These are phyloP conservation scores for Pharus latifolius DNA, from an alignment of 176 grass and related monocot species.

Conservation along the genomic window DNA sequence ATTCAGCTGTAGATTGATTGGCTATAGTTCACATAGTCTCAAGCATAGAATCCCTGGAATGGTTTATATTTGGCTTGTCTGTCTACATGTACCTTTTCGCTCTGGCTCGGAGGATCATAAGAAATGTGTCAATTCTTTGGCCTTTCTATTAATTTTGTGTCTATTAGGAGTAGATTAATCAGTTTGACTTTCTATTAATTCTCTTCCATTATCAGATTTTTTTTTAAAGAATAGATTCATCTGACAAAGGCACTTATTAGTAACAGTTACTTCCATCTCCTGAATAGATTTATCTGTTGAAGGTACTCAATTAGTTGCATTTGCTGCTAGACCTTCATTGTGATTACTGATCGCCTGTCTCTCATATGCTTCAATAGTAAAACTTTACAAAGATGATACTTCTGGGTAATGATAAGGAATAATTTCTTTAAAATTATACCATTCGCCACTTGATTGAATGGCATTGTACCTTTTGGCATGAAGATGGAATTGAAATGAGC, in stretches of 20 bases:
- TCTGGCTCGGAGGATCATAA: no score
- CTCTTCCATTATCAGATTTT: no score
- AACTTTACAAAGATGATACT: not conserved
- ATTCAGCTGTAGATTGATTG: not conserved
- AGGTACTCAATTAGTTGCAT: not conserved
- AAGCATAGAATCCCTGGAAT: no score
- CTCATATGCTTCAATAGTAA: not conserved
- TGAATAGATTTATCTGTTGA: not conserved
- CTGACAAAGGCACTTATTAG: no score
- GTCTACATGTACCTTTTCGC: no score
- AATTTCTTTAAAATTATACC: not conserved
- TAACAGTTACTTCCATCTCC: no score
- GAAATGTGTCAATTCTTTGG: not conserved
- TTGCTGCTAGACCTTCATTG: no score
- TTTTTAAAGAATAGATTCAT: no score
- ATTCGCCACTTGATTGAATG: conserved; percentile 5
- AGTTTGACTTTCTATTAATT: no score
- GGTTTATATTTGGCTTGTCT: no score
- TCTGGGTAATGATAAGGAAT: not conserved
- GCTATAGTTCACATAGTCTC: not conserved
- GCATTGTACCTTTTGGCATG: not conserved
- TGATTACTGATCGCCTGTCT: not conserved
- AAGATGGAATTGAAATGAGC: not conserved
- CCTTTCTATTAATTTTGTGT: not conserved
- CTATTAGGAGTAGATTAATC: not conserved